These are phyloP conservation scores for Nephelium lappaceum DNA, from an alignment of 345 rosid species.

Conservation along the genomic window DNA sequence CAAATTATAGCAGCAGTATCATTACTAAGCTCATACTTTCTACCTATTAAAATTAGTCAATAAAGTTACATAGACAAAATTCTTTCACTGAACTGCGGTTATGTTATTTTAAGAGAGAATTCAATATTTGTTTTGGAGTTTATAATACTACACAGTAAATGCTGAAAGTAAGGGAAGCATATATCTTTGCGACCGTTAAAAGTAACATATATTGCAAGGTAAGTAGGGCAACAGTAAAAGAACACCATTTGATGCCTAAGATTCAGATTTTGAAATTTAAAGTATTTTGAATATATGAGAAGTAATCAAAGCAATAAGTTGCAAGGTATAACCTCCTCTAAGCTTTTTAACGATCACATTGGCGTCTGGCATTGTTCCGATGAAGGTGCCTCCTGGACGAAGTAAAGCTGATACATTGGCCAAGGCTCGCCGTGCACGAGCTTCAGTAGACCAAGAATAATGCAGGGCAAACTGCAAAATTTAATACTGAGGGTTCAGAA, in stretches of 20 bases:
- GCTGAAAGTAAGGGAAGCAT: not conserved
- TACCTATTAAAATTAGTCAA: no score
- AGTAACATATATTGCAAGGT: not conserved
- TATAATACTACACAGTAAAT: not conserved
- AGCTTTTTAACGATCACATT: conserved; percentile 88
- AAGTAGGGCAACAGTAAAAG: not conserved
- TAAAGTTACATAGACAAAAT: not conserved
- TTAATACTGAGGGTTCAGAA: conserved; percentile 14
- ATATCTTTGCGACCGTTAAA: not conserved
- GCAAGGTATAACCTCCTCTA: conserved; percentile 63
- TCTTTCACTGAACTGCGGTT: not conserved
- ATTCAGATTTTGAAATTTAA: not conserved
- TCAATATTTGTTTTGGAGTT: not conserved
- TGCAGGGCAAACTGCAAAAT: conserved; percentile 90
- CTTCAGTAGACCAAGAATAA: conserved; percentile 96
- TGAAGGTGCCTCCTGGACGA: conserved; percentile 91
- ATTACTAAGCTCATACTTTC: no score
- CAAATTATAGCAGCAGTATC: no score
- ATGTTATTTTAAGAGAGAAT: not conserved
- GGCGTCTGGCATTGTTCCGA: conserved; percentile 99
- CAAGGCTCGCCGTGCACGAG: conserved; percentile 89
- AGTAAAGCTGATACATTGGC: conserved; percentile 93
- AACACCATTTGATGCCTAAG: not conserved
- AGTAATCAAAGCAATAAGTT: not conserved
- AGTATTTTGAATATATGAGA: not conserved